Conservation (phyloP, 371 early-diverging fungal genomes). For the Neoconidiobolus thromboides region DNA sequence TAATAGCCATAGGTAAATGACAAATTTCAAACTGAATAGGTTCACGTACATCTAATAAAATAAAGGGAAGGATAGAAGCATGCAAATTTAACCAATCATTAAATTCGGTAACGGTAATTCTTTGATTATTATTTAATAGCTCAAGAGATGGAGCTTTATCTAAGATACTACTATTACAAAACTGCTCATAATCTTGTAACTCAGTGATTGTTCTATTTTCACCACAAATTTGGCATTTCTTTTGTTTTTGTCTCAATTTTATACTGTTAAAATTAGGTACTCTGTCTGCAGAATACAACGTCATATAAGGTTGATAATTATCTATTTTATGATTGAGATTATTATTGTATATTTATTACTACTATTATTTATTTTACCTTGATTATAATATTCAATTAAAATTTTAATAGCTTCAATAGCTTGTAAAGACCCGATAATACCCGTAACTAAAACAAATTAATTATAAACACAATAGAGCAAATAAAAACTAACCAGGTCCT, state of each 20-base stretch:
- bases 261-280: constrained; percentile 63
- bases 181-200: constrained; percentile 72
- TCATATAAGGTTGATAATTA: constrained; percentile 31
- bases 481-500: constrained; percentile 44
- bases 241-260: constrained; percentile 42
- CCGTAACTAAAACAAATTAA: constrained; percentile 43
- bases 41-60: constrained; percentile 79
- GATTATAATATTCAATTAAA: constrained; percentile 15
- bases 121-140: not conserved
- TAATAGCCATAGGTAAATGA: constrained; percentile 29
- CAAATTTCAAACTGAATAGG: constrained; percentile 68
- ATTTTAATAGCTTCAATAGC: constrained; percentile 92
- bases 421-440: constrained; percentile 88
- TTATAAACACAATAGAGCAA: not conserved
- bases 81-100: not conserved
- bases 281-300: constrained; percentile 54
- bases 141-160: constrained; percentile 33
- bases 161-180: constrained; percentile 60
- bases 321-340: not conserved
- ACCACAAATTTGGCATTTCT: constrained; percentile 71
- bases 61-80: constrained; percentile 15
- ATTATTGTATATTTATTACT: not conserved
- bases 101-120: not conserved
- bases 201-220: constrained; percentile 53
- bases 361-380: not conserved